phyloP scores from a whole-genome alignment of 1,284 basidiomycete species.

The Naganishia sp. region DNA sequence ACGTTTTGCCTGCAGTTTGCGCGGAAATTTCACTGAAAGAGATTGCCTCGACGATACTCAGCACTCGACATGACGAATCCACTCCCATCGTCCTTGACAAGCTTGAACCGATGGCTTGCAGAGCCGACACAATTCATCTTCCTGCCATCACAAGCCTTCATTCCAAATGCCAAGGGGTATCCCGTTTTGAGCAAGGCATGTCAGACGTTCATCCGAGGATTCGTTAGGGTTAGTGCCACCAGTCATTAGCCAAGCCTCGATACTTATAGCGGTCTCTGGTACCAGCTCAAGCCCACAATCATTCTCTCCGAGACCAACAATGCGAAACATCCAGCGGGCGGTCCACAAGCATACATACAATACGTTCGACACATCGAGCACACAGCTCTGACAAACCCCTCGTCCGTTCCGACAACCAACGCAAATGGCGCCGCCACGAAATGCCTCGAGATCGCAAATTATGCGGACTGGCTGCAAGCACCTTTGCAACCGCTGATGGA shows the following conservation, averaged over 20 bases:
- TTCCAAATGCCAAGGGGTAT: slow-evolving; percentile 94
- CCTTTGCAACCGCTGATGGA: slow-evolving; percentile 98
- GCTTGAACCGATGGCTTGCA: slow-evolving; percentile 82
- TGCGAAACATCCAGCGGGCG: slow-evolving; percentile 72
- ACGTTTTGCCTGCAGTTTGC: slow-evolving; percentile 45
- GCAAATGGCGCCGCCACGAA: slow-evolving; percentile 24
- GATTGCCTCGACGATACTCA: slow-evolving; percentile 44
- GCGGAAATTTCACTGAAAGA: neutral
- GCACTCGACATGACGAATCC: slow-evolving; percentile 88
- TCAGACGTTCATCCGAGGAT: slow-evolving; percentile 81
- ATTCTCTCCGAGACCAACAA: slow-evolving; percentile 71
- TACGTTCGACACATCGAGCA: slow-evolving; percentile 83
- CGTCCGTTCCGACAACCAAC: slow-evolving; percentile 27
- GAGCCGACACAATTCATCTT: slow-evolving; percentile 87
- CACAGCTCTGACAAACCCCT: slow-evolving; percentile 36
- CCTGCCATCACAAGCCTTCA: slow-evolving; percentile 85
- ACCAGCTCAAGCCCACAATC: slow-evolving; percentile 74
- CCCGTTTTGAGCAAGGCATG: slow-evolving; percentile 92
- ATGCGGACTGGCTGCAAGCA: slow-evolving; percentile 93
- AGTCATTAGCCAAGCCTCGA: too few relatives aligned
- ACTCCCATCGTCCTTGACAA: slow-evolving; percentile 70
- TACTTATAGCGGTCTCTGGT: neutral
- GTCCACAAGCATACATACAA: slow-evolving; percentile 83
- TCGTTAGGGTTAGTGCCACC: slow-evolving; percentile 68
- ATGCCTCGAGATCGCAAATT: slow-evolving; percentile 55